A percentile compares a stretch with the other conserved stretches of the same genome.
Conservation (phyloP, 306 rosid genomes). For the Sindora glabra region DNA sequence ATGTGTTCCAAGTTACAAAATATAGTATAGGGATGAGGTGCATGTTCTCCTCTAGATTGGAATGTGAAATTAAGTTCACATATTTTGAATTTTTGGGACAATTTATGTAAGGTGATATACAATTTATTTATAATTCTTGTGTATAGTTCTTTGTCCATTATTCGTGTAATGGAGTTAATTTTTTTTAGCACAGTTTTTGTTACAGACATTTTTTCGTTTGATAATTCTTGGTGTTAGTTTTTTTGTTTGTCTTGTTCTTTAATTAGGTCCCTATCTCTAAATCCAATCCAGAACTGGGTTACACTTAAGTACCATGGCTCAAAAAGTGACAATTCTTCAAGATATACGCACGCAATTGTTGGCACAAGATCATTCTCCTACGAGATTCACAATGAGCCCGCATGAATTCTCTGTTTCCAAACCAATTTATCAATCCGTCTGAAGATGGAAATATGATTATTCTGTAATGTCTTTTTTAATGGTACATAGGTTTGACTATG, state of each 20-base stretch:
- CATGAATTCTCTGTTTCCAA: slow-evolving; percentile 23
- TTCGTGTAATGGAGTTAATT: no score
- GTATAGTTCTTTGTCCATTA: no score
- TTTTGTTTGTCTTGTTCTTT: background rate
- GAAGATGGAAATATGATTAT: background rate
- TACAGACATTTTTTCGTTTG: background rate
- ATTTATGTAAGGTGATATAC: no score
- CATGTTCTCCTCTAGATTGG: background rate
- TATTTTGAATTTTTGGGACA: background rate
- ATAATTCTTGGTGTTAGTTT: background rate
- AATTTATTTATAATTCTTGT: no score
- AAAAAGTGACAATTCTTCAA: slow-evolving; percentile 60
- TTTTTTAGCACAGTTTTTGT: background rate
- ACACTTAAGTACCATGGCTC: slow-evolving; percentile 77
- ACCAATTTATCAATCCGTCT: background rate
- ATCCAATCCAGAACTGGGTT: slow-evolving; percentile 57
- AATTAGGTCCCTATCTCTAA: background rate
- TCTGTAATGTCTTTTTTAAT: slow-evolving; percentile 18
- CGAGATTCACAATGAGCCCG: slow-evolving; percentile 69
- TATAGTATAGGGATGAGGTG: background rate
- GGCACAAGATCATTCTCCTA: slow-evolving; percentile 43
- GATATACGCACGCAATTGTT: slow-evolving; percentile 63
- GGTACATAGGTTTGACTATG: slow-evolving; percentile 57
- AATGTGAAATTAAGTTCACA: background rate
- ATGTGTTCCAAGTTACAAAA: no score